These are phyloP conservation scores for Spathaspora girioi DNA, from an alignment of 805 yeast genomes.

Conservation along the genomic window DNA sequence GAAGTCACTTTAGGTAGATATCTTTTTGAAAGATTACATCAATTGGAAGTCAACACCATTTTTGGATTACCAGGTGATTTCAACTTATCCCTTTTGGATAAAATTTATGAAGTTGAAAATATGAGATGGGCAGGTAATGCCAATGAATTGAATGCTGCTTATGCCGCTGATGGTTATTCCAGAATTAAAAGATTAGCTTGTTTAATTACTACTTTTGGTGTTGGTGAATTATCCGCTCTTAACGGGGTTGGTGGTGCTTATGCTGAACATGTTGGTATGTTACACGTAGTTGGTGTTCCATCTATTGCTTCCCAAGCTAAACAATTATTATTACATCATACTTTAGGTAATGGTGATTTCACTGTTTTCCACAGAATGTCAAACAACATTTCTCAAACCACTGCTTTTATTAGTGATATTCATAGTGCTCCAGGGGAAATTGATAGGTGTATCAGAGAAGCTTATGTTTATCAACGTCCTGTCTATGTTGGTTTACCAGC, in stretches of 20 bases:
- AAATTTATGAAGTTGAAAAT: slow-evolving; percentile 69
- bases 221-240: slow-evolving; percentile 80
- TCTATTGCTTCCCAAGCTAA: slow-evolving; percentile 62
- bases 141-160: slow-evolving; percentile 85
- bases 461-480: slow-evolving; percentile 71
- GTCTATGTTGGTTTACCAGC: slow-evolving; percentile 82
- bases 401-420: slow-evolving; percentile 61
- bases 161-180: slow-evolving; percentile 86
- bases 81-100: slow-evolving; percentile 68
- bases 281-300: slow-evolving; percentile 87
- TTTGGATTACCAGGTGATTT: slow-evolving; percentile 84
- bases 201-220: slow-evolving; percentile 83
- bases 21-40: slow-evolving; percentile 73
- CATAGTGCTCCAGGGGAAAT: slow-evolving; percentile 64
- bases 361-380: slow-evolving; percentile 74
- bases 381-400: slow-evolving; percentile 62
- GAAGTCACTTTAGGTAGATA: slow-evolving; percentile 70
- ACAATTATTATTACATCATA: slow-evolving; percentile 41
- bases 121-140: slow-evolving; percentile 90
- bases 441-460: slow-evolving; percentile 71
- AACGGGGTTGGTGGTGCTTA: slow-evolving; percentile 87
- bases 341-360: slow-evolving; percentile 42
- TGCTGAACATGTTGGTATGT: slow-evolving; percentile 84
- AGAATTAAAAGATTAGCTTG: slow-evolving; percentile 75
- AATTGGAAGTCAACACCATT: slow-evolving; percentile 65